phyloP scores from a whole-genome alignment of 352 stramenopile species.

The Phytophthora pistaciae region DNA sequence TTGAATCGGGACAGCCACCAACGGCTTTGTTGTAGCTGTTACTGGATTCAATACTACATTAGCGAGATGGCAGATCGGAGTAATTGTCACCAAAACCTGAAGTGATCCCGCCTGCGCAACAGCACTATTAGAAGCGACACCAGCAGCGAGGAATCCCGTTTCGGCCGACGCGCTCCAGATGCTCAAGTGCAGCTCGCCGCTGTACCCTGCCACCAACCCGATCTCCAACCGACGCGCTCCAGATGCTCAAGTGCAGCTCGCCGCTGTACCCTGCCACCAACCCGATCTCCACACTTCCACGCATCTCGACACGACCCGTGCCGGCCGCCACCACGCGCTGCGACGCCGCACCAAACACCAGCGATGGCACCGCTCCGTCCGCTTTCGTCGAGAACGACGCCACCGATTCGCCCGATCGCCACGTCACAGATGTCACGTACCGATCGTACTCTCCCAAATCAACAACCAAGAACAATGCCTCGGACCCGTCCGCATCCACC shows the following conservation, averaged over 20 bases:
- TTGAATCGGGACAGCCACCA: slow-evolving; percentile 25
- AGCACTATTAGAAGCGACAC: neutral
- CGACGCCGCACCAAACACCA: slow-evolving; percentile 11
- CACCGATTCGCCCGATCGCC: slow-evolving; percentile 14
- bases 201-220: slow-evolving; percentile 27
- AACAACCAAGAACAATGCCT: slow-evolving; percentile 41
- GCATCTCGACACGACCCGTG: slow-evolving; percentile 17
- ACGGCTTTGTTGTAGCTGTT: slow-evolving; percentile 35
- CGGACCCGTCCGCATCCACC: slow-evolving; percentile 49
- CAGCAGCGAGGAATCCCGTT: neutral
- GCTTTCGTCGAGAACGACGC: slow-evolving; percentile 14
- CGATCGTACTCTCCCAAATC: slow-evolving; percentile 26
- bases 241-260: slow-evolving; percentile 18
- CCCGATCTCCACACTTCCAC: slow-evolving; percentile 32
- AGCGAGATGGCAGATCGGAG: slow-evolving; percentile 36
- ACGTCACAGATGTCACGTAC: slow-evolving; percentile 31
- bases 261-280: slow-evolving; percentile 32
- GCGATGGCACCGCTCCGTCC: slow-evolving; percentile 15
- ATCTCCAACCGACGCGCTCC: slow-evolving; percentile 35
- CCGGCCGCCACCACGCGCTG: slow-evolving; percentile 18
- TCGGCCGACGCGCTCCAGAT: slow-evolving; percentile 26
- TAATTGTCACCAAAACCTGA: slow-evolving; percentile 11
- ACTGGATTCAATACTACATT: slow-evolving; percentile 27
- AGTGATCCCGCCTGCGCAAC: neutral
- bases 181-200: slow-evolving; percentile 21